Base-by-base conservation (phyloP, 2,329 filamentous ascomycete genomes). In the Fusarium ramigenum region DNA sequence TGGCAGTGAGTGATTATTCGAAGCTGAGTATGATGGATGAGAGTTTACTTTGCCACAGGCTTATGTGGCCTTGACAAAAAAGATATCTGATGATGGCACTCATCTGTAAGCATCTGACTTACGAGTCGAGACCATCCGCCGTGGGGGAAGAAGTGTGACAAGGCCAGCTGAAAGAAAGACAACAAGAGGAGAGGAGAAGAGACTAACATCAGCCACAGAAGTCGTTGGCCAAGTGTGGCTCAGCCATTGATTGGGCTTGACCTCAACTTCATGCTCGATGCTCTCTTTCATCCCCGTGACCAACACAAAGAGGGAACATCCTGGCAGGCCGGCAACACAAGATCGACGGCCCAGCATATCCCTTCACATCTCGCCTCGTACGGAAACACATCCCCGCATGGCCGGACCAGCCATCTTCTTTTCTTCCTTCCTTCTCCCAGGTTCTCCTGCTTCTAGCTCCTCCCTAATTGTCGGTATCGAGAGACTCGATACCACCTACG, bases 91-190 rank as follows among this genome's bases (percentile, higher is more conserved):
- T n/a, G 37, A 47, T 70, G 50, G 64, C 8, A 65, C 47, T 21
- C 59, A 28, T 28, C 21, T 46, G 47, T 39, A 37, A 57, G 16
- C 46, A 32, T 50, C 23, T 28, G 49, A 61, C 28, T 57, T 34
- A 18, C 8, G 57, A 54, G 65, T 58, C 66, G 32, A 70, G 68
- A 44, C 66, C 44, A 0, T 47, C 44, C 19, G n/a, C 25, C 19
- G 23, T 32, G 43, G 18, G 14, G 28, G 25, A 50, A 15, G 50
- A 56, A 37, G 50, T 59, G 65, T 59, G 69, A 73, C 70, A 68
- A 68, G 40, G 21, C 37, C 67, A 73, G 71, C 71, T 73, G 71
- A 73, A 74, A 72, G 70, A 52, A 74, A 72, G 70, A 52, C 49
- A 34, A 70, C 34, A 18, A 18, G 15, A 36, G 14, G 14, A 14